Evolutionary conservation across 257 asterid species (phyloP).

Genomic region (Nicotiana obtusifolia): DNA sequence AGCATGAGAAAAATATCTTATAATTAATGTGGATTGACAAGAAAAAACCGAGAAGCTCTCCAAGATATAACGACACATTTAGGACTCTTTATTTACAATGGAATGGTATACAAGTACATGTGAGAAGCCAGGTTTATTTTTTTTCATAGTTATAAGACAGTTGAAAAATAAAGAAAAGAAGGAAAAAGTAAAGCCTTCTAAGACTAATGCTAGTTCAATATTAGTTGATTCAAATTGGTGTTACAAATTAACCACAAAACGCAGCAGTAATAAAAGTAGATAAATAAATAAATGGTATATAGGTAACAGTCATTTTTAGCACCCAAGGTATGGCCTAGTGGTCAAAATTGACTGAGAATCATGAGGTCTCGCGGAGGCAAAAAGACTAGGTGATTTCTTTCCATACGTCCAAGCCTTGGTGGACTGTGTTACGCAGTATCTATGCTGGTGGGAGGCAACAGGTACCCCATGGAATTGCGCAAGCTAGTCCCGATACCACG

Average conservation of each 20-base stretch:
- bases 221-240: background rate
- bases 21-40: background rate
- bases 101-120: background rate
- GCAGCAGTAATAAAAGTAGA: background rate
- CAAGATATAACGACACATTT: background rate
- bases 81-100: background rate
- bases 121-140: background rate
- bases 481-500: no score
- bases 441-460: no score
- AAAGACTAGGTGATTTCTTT: no score
- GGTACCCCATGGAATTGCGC: no score
- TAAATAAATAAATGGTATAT: background rate
- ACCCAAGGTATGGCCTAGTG: no score
- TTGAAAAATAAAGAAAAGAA: background rate
- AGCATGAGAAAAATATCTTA: background rate
- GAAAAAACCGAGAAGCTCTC: background rate
- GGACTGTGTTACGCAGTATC: no score
- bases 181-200: background rate
- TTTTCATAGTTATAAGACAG: background rate
- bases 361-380: no score
- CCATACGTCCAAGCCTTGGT: no score
- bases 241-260: background rate
- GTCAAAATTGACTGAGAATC: no score
- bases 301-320: no score
- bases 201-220: background rate